Conservation (phyloP, 1,139 yeast species). For the Candida tropicalis region DNA sequence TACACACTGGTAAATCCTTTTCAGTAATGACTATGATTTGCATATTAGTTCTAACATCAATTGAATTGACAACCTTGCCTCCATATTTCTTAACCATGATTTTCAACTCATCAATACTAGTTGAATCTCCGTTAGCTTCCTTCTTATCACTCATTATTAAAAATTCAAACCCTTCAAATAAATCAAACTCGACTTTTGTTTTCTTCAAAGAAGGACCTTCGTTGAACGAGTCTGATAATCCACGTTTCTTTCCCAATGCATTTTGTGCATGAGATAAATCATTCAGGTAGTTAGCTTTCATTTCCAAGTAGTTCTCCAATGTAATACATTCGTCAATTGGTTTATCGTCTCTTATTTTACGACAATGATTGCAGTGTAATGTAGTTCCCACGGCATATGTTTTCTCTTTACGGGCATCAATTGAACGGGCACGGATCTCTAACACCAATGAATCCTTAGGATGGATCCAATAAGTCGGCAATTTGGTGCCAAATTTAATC, state of each 20-base stretch:
- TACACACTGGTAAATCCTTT: conserved; percentile 47
- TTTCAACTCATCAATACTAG: conserved; percentile 37
- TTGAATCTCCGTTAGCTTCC: conserved; percentile 28
- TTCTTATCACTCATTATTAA: conserved; percentile 48
- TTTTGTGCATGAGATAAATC: conserved; percentile 31
- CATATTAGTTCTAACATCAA: conserved; percentile 16
- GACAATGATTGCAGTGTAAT: conserved; percentile 74
- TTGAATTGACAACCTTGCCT: conserved; percentile 38
- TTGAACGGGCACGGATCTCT: conserved; percentile 83
- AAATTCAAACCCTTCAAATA: conserved; percentile 31
- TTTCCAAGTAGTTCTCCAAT: conserved; percentile 50
- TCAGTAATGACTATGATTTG: conserved; percentile 50
- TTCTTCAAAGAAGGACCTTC: conserved; percentile 13
- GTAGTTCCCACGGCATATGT: conserved; percentile 70
- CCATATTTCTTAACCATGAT: conserved; percentile 50
- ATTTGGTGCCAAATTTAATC: conserved; percentile 59
- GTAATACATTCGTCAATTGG: conserved; percentile 57
- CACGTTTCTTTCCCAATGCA: conserved; percentile 22
- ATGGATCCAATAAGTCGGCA: conserved; percentile 76
- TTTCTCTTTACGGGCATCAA: conserved; percentile 50
- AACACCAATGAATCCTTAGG: conserved; percentile 78
- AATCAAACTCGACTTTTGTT: conserved; percentile 19
- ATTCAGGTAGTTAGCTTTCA: conserved; percentile 32
- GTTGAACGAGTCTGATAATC: conserved; percentile 15
- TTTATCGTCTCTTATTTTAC: conserved; percentile 71